Evolutionary conservation across 805 yeast genomes (phyloP).

Genomic region (Priceomyces medius): DNA sequence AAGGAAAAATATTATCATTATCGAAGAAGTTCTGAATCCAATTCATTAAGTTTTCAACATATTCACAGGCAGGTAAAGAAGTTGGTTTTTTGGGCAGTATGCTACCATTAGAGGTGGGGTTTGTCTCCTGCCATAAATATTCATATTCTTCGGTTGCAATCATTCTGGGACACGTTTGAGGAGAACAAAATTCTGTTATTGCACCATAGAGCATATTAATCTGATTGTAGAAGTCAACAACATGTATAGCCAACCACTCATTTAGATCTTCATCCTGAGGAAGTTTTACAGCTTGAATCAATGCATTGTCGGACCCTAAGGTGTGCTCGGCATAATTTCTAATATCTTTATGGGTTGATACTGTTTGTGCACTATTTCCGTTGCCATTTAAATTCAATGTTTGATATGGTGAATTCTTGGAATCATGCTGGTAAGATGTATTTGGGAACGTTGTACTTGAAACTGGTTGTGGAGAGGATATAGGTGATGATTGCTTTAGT

Average conservation of each 20-base stretch:
- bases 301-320: slow-evolving; percentile 85
- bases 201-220: slow-evolving; percentile 95
- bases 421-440: slow-evolving; percentile 15
- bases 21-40: slow-evolving; percentile 95
- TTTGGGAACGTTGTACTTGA: slow-evolving; percentile 34
- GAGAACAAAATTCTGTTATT: slow-evolving; percentile 94
- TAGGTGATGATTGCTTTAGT: slow-evolving; percentile 39
- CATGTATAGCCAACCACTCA: slow-evolving; percentile 97
- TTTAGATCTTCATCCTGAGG: slow-evolving; percentile 89
- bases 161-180: slow-evolving; percentile 93
- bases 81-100: slow-evolving; percentile 62
- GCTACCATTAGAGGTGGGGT: slow-evolving; percentile 28
- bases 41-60: slow-evolving; percentile 87
- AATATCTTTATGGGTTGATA: slow-evolving; percentile 66
- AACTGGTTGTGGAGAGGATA: slow-evolving; percentile 39
- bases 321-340: slow-evolving; percentile 93
- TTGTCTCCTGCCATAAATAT: slow-evolving; percentile 90
- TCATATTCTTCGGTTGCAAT: slow-evolving; percentile 97
- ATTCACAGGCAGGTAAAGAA: slow-evolving; percentile 90
- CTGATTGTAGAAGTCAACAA: slow-evolving; percentile 96
- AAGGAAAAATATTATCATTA: slow-evolving; percentile 86
- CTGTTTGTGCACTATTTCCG: slow-evolving; percentile 25
- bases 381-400: slow-evolving; percentile 24
- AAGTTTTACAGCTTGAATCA: slow-evolving; percentile 88
- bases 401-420: slow-evolving; percentile 24